Base-by-base conservation (phyloP, 495 filamentous ascomycete genomes). In the Daldinia childiae region DNA sequence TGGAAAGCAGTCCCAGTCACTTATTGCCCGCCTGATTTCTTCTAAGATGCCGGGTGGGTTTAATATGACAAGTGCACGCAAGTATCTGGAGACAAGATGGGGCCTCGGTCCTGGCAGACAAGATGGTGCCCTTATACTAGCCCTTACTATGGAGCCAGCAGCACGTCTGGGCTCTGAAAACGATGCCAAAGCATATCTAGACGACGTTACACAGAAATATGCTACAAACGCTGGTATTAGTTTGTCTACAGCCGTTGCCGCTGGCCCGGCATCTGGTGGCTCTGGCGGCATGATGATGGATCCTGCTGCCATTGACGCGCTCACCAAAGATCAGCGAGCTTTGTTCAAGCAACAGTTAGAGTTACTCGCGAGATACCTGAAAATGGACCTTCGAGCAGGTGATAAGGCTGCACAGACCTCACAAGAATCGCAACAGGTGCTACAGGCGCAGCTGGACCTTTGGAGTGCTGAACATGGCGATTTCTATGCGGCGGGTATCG, bases 11-110 rank as follows among this genome's bases (percentile, higher is more conserved):
- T 95, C 95, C 0, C 93, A 93, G 30, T 97, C 95, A 4, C 88
- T 98, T 59, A 90, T 98, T 76, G 95, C 96, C 32, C 89, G 95
- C 66, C 84, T 98, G 77, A 94, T 99, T 29, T 98, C 96, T 4
- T 97, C 95, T 5, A 99, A 99, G 80, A 98, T 99, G 95, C 96
- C 95, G 34, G 96, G 94, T 76, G 95, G 95, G 55, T 99, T 98
- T 86, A 99, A 98, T 78, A 98, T 98, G 77, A 97, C 95, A 72
- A 86, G 91, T 2, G 93, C 95, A 12, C 87, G 95, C 55, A 98
- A 99, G 82, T 95, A 98, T 74, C 79, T 99, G 24, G 93, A 97
- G 82, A 95, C 94, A 6, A 86, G 93, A 77, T 99, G 94, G 93
- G 96, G 95, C 36, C 82, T 99, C 60, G 93, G 85, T 4, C 78